Conservation (phyloP, 371 early-diverging fungal species). For the Rhizopus arrhizus region DNA sequence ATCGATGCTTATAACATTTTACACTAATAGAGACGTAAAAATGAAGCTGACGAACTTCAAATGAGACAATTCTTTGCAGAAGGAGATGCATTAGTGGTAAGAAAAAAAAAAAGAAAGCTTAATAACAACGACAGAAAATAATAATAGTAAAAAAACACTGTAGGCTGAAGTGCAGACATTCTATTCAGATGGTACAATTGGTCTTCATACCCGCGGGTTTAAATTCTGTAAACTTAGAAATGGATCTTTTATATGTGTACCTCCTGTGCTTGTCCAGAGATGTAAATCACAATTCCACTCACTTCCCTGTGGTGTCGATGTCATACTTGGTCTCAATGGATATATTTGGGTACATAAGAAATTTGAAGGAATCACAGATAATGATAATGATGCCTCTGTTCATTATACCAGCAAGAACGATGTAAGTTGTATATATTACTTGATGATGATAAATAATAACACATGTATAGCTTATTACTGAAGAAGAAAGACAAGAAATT, state of each 20-base stretch:
- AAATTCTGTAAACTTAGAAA: conserved; percentile 97
- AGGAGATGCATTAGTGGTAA: conserved; percentile 92
- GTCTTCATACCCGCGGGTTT: conserved; percentile 93
- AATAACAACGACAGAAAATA: background rate
- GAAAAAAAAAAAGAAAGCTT: background rate
- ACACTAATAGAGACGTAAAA: conserved; percentile 81
- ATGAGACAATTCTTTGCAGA: conserved; percentile 97
- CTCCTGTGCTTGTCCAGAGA: conserved; percentile 85
- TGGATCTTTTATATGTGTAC: conserved; percentile 85
- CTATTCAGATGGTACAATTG: conserved; percentile 85
- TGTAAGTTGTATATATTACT: conserved; percentile 37
- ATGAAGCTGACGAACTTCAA: conserved; percentile 97
- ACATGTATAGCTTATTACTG: conserved; percentile 53
- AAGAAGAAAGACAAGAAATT: conserved; percentile 74
- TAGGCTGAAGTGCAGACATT: conserved; percentile 96
- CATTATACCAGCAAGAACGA: conserved; percentile 84
- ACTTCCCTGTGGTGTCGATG: conserved; percentile 85
- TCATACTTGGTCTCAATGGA: conserved; percentile 96
- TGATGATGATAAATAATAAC: background rate
- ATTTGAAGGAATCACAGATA: conserved; percentile 49
- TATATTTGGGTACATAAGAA: conserved; percentile 95
- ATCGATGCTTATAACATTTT: background rate
- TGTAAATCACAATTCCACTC: conserved; percentile 91
- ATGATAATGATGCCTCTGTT: conserved; percentile 70
- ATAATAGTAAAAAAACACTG: background rate